These are phyloP conservation scores for Talaromyces islandicus DNA, from an alignment of 2,329 filamentous ascomycete genomes.

Conservation along the genomic window DNA sequence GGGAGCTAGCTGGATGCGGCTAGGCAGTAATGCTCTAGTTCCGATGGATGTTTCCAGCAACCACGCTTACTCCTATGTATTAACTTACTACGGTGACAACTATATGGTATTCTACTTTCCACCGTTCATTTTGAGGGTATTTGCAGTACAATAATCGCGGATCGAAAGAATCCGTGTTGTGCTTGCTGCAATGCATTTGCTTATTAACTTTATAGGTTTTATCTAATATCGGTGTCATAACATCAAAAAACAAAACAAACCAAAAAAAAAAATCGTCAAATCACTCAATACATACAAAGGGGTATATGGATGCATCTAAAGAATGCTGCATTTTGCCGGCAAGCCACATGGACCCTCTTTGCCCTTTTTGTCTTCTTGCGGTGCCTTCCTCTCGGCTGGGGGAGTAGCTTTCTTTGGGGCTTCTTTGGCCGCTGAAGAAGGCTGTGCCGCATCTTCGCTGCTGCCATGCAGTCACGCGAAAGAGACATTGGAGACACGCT, in stretches of 20 bases:
- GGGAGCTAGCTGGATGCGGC: not conserved
- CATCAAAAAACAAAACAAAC: not conserved
- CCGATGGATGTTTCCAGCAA: not conserved
- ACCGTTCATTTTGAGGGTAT: not conserved
- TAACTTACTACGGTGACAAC: not conserved
- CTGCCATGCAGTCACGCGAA: conserved; percentile 73
- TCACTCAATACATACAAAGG: conserved; percentile 1
- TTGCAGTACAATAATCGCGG: not conserved
- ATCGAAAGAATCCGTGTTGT: not conserved
- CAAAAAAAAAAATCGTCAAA: not conserved
- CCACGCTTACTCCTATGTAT: not conserved
- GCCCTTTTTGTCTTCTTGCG: conserved; percentile 42
- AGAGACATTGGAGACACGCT: conserved; percentile 64
- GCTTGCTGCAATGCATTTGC: not conserved
- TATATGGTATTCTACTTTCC: not conserved
- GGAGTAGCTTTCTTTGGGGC: conserved; percentile 17
- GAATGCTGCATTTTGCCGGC: conserved; percentile 66
- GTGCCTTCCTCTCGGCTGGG: conserved; percentile 18
- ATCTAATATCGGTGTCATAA: not conserved
- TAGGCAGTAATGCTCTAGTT: not conserved
- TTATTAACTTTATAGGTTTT: not conserved
- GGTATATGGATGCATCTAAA: conserved; percentile 38
- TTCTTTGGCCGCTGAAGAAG: conserved; percentile 19
- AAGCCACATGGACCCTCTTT: conserved; percentile 68
- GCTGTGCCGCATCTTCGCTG: conserved; percentile 18